Evolutionary conservation across 805 yeast genomes (phyloP).

Genomic region (Spathaspora arborariae): DNA sequence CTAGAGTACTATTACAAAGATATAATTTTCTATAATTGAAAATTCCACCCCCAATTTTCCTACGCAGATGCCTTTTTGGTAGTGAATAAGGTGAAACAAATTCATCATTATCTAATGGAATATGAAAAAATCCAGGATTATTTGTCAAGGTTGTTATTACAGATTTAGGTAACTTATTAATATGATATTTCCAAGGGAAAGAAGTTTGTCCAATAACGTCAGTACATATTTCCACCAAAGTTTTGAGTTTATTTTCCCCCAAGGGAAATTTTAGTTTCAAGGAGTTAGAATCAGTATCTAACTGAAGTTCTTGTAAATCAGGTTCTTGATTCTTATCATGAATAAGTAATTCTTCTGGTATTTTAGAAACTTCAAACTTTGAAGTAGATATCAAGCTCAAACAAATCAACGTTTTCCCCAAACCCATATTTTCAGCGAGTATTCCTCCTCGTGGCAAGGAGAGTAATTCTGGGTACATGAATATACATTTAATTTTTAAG

Average conservation of each 20-base stretch:
- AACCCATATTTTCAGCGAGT: slow-evolving; percentile 66
- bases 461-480: slow-evolving; percentile 37
- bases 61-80: slow-evolving; percentile 9
- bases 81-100: slow-evolving; percentile 18
- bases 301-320: neutral
- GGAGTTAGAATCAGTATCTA: neutral
- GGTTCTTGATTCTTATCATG: slow-evolving; percentile 2
- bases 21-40: slow-evolving; percentile 28
- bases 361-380: slow-evolving; percentile 45
- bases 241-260: neutral
- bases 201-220: slow-evolving; percentile 42
- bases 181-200: slow-evolving; percentile 54
- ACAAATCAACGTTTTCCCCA: slow-evolving; percentile 62
- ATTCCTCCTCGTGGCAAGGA: slow-evolving; percentile 57
- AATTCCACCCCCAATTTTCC: slow-evolving; percentile 13
- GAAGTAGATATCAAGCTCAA: slow-evolving; percentile 54
- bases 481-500: slow-evolving; percentile 24
- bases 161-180: slow-evolving; percentile 40
- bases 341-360: slow-evolving; percentile 33
- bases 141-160: slow-evolving; percentile 32
- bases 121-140: slow-evolving; percentile 45
- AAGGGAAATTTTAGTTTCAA: too few species aligned
- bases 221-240: slow-evolving; percentile 40
- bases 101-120: slow-evolving; percentile 18
- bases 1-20: slow-evolving; percentile 51